phyloP scores from a whole-genome alignment of 2,329 filamentous ascomycete species.

The Fusarium devonianum region DNA sequence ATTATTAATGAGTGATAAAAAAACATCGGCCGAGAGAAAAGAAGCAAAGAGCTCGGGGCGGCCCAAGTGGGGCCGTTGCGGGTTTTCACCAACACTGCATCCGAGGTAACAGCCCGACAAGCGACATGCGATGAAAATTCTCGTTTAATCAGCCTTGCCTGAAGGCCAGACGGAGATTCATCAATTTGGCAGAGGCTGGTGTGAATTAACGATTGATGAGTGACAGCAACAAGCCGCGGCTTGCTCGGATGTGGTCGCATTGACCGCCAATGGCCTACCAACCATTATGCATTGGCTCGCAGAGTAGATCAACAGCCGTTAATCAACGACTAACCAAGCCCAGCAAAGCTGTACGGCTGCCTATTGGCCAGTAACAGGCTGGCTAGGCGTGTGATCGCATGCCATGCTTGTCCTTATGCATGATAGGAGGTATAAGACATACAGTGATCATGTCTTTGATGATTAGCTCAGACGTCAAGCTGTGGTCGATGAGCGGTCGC shows the following conservation, averaged over 20 bases:
- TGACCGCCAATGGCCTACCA: too few relatives aligned
- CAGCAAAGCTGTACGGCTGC: background rate
- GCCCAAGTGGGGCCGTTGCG: slow-evolving; percentile 24
- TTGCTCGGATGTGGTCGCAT: slow-evolving; percentile 25
- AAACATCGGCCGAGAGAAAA: slow-evolving; percentile 17
- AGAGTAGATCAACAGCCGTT: slow-evolving; percentile 26
- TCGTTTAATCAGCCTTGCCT: slow-evolving; percentile 17
- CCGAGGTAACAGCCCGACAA: slow-evolving; percentile 23
- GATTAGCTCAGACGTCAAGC: slow-evolving; percentile 11
- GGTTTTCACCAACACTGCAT: slow-evolving; percentile 24
- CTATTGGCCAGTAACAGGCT: slow-evolving; percentile 24
- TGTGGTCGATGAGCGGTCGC: too few relatives aligned
- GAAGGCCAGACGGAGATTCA: background rate
- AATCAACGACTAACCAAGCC: slow-evolving; percentile 10
- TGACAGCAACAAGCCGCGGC: slow-evolving; percentile 13
- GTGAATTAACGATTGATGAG: slow-evolving; percentile 1
- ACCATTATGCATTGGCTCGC: slow-evolving; percentile 11
- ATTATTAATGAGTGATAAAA: slow-evolving; percentile 25
- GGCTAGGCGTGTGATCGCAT: slow-evolving; percentile 28
- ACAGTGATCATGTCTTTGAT: slow-evolving; percentile 11
- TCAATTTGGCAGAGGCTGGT: background rate
- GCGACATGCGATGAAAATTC: slow-evolving; percentile 18
- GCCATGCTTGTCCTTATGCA: slow-evolving; percentile 16
- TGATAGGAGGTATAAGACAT: slow-evolving; percentile 17
- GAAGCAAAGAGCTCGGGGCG: slow-evolving; percentile 10